Evolutionary conservation across 257 asterid genomes (phyloP).

Genomic region (Cinchona pubescens): DNA sequence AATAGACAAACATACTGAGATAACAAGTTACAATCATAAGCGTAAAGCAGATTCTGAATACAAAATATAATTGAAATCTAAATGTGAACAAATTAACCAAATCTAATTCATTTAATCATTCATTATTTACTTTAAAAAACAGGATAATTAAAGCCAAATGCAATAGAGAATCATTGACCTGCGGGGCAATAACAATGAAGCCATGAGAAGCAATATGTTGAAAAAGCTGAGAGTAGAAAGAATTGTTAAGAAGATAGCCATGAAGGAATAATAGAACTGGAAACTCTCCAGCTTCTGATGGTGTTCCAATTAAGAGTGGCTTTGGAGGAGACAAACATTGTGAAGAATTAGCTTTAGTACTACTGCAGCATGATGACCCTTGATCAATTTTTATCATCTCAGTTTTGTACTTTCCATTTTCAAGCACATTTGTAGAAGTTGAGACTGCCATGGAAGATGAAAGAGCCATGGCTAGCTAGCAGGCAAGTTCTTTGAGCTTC

Average conservation of each 20-base stretch:
- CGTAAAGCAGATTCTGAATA: too few species aligned
- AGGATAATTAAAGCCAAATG: too few species aligned
- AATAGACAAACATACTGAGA: too few species aligned
- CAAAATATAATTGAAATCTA: too few species aligned
- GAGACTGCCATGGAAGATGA: constrained; percentile 24
- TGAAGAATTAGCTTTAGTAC: constrained; percentile 3
- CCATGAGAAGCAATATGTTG: constrained; percentile 85
- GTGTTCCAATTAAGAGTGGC: constrained; percentile 57
- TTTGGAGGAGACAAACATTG: constrained; percentile 48
- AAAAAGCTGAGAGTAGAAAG: constrained; percentile 79
- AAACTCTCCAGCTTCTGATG: constrained; percentile 50
- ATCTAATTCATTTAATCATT: too few species aligned
- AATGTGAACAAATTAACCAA: too few species aligned
- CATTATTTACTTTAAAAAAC: too few species aligned
- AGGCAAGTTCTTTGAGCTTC: not conserved
- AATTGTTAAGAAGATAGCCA: constrained; percentile 76
- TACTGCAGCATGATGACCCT: constrained; percentile 13
- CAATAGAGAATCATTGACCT: constrained; percentile 41
- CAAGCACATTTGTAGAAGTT: constrained; percentile 39
- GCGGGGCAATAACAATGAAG: constrained; percentile 77
- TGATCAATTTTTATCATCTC: constrained; percentile 35
- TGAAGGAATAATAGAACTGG: constrained; percentile 73
- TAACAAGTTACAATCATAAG: too few species aligned
- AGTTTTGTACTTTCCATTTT: constrained; percentile 39
- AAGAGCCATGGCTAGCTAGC: constrained; percentile 27